phyloP scores from a whole-genome alignment of 2,329 filamentous ascomycete genomes.

The Sphaerulina populicola region DNA sequence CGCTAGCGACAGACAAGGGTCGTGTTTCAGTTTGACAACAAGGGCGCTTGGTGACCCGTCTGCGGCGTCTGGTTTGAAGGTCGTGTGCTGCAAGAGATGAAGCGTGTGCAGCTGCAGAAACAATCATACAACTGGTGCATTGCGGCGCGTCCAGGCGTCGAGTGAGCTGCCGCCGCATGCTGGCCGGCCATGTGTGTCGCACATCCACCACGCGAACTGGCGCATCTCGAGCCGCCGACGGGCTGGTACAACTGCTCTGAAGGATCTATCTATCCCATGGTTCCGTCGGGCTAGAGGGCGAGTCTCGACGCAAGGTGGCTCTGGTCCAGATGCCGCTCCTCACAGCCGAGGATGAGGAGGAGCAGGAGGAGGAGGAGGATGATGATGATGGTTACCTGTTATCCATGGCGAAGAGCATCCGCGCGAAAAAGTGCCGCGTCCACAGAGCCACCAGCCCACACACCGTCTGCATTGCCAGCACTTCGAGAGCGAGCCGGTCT shows the following conservation, averaged over 20 bases:
- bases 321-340: conserved; percentile 4
- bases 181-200: conserved; percentile 10
- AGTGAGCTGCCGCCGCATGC: neutral
- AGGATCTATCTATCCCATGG: conserved; percentile 17
- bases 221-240: conserved; percentile 7
- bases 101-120: conserved; percentile 5
- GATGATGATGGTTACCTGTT: conserved; percentile 62
- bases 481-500: conserved; percentile 68
- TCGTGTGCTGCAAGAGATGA: too few species aligned
- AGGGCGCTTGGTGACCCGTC: conserved; percentile 5
- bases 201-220: conserved; percentile 7
- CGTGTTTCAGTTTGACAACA: conserved; percentile 7
- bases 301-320: conserved; percentile 16
- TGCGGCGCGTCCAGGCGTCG: neutral
- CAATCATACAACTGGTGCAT: neutral
- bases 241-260: neutral
- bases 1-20: neutral
- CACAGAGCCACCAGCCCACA: conserved; percentile 78
- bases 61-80: too few species aligned
- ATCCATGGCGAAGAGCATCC: conserved; percentile 83
- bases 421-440: conserved; percentile 72
- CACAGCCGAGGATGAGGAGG: conserved; percentile 13
- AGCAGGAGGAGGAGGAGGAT: too few species aligned
- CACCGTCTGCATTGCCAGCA: conserved; percentile 67
- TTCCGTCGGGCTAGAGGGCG: conserved; percentile 1